Evolutionary conservation across 352 stramenopile genomes (phyloP), one percentile per base, ranked within the genome.

Genomic region (Phytophthora sojae): DNA sequence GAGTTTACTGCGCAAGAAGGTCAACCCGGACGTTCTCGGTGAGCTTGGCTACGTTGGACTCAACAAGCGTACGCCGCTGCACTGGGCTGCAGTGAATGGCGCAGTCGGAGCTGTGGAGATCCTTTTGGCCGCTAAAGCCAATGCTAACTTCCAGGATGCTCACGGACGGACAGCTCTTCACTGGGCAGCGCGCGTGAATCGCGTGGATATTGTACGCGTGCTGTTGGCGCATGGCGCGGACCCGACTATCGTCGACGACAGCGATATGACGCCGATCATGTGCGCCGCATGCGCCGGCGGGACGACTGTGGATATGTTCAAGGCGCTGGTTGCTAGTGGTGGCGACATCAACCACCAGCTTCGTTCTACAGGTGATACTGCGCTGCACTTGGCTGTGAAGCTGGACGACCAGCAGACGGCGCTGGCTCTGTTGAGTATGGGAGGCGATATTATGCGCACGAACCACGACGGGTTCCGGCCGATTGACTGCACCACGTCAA

Each of bases 321-420:
- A 88, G 61, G 74, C 78, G 3, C 61, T 95, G n/a, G 85, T 89
- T 5, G 69, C 57, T 9, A 76, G 76, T 47, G 86, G 86, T 4
- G 86, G 83, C 8, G 83, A 94, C 32, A 93, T 95, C 57, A 95
- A 95, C 56, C 80, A 91, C 50, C 86, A 91, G 50, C 64, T 95
- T 30, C 76, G 76, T 14, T 81, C 75, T 1, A 89, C 84, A 17
- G 88, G 88, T 0, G 88, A 95, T 59, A 93, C 88, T 3, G 88
- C 88, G 7, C 67, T 95, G 7, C 88, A 42, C 14, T 75, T 95
- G 42, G 88, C 88, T 23, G 87, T 95, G 8, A 95, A 95, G 61
- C 63, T 93, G n/a, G 83, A 92, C 19, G 87, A 95, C 53, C 72
- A 90, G 37, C 77, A 87, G 49, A 95, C 86, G 25, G 88, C 88